phyloP scores from a whole-genome alignment of 1,139 yeast species.

The Magnusiomyces sp. region DNA sequence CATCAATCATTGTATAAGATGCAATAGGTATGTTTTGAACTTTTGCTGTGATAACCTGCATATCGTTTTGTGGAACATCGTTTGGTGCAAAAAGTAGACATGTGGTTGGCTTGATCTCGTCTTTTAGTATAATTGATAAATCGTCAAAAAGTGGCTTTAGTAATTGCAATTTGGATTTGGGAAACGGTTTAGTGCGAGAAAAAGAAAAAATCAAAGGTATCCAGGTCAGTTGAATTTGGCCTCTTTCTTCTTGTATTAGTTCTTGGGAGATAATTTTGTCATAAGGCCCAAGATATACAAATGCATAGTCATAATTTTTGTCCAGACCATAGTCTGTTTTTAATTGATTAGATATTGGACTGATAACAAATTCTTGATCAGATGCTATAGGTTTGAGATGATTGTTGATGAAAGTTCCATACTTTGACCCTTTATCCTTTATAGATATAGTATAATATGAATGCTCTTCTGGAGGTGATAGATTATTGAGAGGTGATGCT shows the following conservation, averaged over 20 bases:
- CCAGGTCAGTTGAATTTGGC: conserved; percentile 2
- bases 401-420: conserved; percentile 1
- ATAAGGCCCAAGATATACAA: neutral
- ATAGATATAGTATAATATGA: neutral
- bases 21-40: too few relatives aligned
- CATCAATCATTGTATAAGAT: too few relatives aligned
- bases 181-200: neutral
- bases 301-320: neutral
- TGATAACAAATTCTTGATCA: neutral
- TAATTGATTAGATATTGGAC: neutral
- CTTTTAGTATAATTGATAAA: too few relatives aligned
- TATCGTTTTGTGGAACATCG: too few relatives aligned
- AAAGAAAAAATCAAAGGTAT: neutral
- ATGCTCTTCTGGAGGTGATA: neutral
- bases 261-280: neutral
- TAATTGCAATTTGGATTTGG: too few relatives aligned
- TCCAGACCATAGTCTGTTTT: neutral
- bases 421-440: neutral
- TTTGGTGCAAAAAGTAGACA: too few relatives aligned
- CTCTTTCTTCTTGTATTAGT: neutral
- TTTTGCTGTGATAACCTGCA: too few relatives aligned
- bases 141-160: too few relatives aligned
- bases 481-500: neutral
- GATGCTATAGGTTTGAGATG: neutral
- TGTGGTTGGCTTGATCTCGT: too few relatives aligned